Evolutionary conservation across 164 flowering plant genomes (phyloP), one percentile per base, ranked within the genome.

Genomic region (Taxillus chinensis): DNA sequence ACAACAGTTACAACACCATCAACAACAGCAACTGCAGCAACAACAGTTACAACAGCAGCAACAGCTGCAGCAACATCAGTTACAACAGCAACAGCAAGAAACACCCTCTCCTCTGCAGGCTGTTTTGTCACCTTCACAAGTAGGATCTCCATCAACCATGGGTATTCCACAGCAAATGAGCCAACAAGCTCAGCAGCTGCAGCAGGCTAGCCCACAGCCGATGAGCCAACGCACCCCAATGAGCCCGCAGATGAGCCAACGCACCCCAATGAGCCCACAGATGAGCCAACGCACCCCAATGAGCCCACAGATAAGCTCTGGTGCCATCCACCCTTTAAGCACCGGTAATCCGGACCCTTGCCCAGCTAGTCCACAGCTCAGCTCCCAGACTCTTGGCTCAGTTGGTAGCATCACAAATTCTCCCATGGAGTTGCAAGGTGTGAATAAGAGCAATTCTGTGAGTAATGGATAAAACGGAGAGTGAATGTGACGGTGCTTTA

Each of bases 331-430:
- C 64, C 83, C 78, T 55, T 61, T 86, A 70, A 78, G 73, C 74
- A 77, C 81, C 27, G 80, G 83, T 50, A 89, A 86, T 70, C 74
- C 78, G 15, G 95, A 82, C 64, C 76, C 82, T 40, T 78, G 86
- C 55, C 96, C 96, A 7, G 90, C 89, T 3, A 93, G 97, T 72
- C 98, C 98, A 13, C 96, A 88, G 72, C 64, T 88, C 79, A 93
- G 97, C 75, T 88, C 98, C 7, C 98, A 90, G 78, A 90, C 96
- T 51, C 79, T 77, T 51, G 96, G 96, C 42, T 93, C 97, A 2
- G 95, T 90, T 49, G 83, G 95, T 60, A 90, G 92, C 67, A 89
- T 87, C 66, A 70, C 90, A 7, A 89, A 89, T 72, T 86, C 93
- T 10, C 86, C 97, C 0, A 83, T 85, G 89, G 96, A 89, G 41